Conservation (phyloP, 169 alveolate species). For the Theileria parva region DNA sequence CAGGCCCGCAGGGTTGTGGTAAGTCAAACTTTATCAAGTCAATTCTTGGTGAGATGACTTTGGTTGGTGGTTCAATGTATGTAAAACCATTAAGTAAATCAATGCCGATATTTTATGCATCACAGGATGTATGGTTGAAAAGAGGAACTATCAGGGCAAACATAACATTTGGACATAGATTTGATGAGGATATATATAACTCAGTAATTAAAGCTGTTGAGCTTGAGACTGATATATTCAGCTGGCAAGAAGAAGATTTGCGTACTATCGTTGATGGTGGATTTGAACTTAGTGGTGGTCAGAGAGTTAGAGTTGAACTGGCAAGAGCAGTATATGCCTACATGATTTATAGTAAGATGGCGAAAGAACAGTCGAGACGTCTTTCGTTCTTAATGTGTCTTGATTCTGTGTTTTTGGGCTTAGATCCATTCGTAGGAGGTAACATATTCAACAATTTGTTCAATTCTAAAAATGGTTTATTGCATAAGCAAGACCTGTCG, state of each 20-base stretch:
- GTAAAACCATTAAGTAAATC: constrained; percentile 49
- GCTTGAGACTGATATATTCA: constrained; percentile 37
- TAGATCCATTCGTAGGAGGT: constrained; percentile 68
- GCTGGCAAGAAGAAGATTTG: constrained; percentile 58
- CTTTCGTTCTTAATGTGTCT: constrained; percentile 63
- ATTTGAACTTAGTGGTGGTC: constrained; percentile 87
- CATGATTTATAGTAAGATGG: constrained; percentile 52
- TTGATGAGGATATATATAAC: constrained; percentile 41
- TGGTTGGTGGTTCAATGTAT: constrained; percentile 60
- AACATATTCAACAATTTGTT: constrained; percentile 70
- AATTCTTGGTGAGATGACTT: constrained; percentile 63
- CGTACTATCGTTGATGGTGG: constrained; percentile 54
- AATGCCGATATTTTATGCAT: constrained; percentile 61
- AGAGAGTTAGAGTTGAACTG: constrained; percentile 87
- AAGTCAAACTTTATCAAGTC: constrained; percentile 59
- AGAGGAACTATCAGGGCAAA: constrained; percentile 51
- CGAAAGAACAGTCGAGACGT: constrained; percentile 11
- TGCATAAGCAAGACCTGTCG: constrained; percentile 42
- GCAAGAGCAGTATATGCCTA: constrained; percentile 89
- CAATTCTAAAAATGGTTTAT: constrained; percentile 34
- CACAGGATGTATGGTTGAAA: constrained; percentile 64
- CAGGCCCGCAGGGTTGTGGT: constrained; percentile 63
- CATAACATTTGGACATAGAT: constrained; percentile 39
- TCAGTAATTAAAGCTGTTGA: constrained; percentile 30
- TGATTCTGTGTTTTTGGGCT: constrained; percentile 66